Evolutionary conservation across 2,329 filamentous ascomycete genomes (phyloP), one percentile per base, ranked within the genome.

Genomic region (Pseudogymnoascus sp.): DNA sequence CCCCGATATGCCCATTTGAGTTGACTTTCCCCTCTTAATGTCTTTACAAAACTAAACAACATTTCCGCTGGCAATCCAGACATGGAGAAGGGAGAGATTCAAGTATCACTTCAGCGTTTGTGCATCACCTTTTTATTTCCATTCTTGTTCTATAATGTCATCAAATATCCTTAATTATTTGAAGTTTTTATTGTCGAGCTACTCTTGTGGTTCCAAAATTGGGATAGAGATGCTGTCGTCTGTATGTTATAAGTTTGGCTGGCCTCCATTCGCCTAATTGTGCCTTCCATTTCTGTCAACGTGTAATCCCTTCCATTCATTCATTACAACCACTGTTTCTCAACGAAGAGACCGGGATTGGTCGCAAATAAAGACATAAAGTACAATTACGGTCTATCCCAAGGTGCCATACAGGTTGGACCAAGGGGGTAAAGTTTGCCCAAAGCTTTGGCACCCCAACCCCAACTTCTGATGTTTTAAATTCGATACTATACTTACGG

Each of bases 1-100:
- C 37, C 59, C 29, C 26, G 29, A 57, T 57, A 57, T 57, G 26
- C 51, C 51, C 51, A 57, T 57, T 54, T 57, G 26, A 57, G 51
- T 57, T 57, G 51, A 57, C 29, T 57, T 23, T 10, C 31, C 11
- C 16, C 51, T 34, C 29, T 12, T 31, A 16, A 34, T 14, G 23
- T 51, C 26, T 16, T 45, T 16, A 21, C 3, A 57, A 57, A 7
- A 26, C 26, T 11, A 57, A 57, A 11, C 47, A 18, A 1, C 26
- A 21, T 34, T 47, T 34, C 26, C 26, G 5, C 34, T 57, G 10
- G 4, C 47, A 57, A 31, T 34, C 26, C 29, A 16, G 26, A n/a
- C 26, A 7, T 54, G 10, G 8, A 14, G n/a, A 18, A 12, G 8
- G 26, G 1, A 14, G 29, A 18, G 29, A 7, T 12, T 6, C 26